Evolutionary conservation across 179 eudicot genomes (phyloP), one percentile per base, ranked within the genome.

Genomic region (Dionaea muscipula): DNA sequence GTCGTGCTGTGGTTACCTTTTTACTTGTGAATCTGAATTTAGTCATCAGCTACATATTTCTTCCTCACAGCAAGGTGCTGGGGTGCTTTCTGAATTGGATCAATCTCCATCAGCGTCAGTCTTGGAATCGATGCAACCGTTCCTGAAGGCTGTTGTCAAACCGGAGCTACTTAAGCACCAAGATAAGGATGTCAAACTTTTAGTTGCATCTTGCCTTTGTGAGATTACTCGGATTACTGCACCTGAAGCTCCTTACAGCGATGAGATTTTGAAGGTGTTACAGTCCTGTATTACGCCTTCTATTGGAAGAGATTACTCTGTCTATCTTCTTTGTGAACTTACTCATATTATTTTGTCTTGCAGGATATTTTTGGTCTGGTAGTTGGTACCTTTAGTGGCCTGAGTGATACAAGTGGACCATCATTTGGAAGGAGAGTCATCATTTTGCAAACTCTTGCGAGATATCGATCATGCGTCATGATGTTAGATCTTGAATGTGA

Each of bases 401-500:
- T 93, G 61, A 75, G 63, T 70, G 96, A 88, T 72, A 81, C 76
- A 55, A 76, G 62, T 48, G 78, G 84, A 25, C 90, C 96, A 24
- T 80, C 85, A 12, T 88, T 79, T 68, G 90, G 84, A 52, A 89
- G 89, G 71, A 81, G 96, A 76, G 94, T 89, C 46, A 66, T 74
- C 58, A 93, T 93, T 49, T 75, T 93, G 81, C 95, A 93, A 77
- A 93, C 90, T 26, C 67, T 93, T 60, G 99, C 99, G 31, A 83
- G 81, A 80, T 89, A 85, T 69, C 83, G 94, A 68, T 93, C 95
- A 20, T 93, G 96, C 44, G 85, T 93, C 68, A 93, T 93, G 73
- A 93, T 93, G 95, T 73, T 93, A 70, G 99, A 93, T 78, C 95
- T 93, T 60, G 99, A 85, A 61, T 93, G 95, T 50, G 94, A 89